Conservation (phyloP, 208 protist genomes). For the Borovskyia barvae region DNA sequence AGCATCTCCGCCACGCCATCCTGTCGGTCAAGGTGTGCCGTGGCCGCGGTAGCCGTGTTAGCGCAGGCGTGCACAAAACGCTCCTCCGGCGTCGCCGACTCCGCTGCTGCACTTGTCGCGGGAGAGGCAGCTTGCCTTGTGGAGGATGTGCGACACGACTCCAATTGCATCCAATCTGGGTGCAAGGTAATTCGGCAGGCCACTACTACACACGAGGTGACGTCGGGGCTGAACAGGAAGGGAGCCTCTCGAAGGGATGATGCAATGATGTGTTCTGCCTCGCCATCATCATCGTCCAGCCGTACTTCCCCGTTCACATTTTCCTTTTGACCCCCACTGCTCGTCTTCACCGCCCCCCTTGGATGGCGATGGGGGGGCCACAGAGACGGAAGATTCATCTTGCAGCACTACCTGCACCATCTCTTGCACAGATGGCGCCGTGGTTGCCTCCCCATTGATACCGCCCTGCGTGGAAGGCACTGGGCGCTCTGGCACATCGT, state of each 20-base stretch:
- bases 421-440: conserved; percentile 4
- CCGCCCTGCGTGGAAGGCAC: too few relatives aligned
- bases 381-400: conserved; percentile 4
- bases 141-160: not conserved
- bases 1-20: conserved; percentile 17
- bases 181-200: conserved; percentile 51
- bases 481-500: too few relatives aligned
- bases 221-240: conserved; percentile 52
- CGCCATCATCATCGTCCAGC: not conserved
- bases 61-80: not conserved
- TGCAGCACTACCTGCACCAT: conserved; percentile 25
- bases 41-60: conserved; percentile 26
- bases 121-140: too few relatives aligned
- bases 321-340: too few relatives aligned
- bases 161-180: not conserved
- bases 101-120: not conserved
- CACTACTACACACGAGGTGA: conserved; percentile 57
- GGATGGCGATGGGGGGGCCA: too few relatives aligned
- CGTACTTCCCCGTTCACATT: too few relatives aligned
- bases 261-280: too few relatives aligned
- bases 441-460: not conserved
- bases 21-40: conserved; percentile 45
- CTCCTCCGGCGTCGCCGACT: not conserved
- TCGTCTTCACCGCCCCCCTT: too few relatives aligned
- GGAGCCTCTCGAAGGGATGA: conserved; percentile 1